phyloP scores from a whole-genome alignment of 106 monocot genomes.

The Iris macrosiphon region DNA sequence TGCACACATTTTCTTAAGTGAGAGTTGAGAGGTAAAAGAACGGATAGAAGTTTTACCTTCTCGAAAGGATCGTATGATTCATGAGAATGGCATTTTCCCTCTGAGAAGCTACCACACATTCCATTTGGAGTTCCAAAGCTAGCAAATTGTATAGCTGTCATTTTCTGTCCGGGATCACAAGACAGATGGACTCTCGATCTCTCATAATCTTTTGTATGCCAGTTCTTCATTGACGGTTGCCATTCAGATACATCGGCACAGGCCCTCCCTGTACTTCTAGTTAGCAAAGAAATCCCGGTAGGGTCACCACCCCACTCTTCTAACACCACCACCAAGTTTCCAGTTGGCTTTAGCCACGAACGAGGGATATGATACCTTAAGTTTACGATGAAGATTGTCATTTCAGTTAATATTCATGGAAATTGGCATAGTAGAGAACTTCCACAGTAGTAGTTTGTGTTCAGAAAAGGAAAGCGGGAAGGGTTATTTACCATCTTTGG shows the following conservation, averaged over 20 bases:
- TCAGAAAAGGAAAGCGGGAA: not conserved
- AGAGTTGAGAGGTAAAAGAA: too few species aligned
- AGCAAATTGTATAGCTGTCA: slow-evolving; percentile 71
- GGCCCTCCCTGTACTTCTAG: slow-evolving; percentile 7
- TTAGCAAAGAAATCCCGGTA: slow-evolving; percentile 1
- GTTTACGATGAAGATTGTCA: not conserved
- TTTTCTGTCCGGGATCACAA: slow-evolving; percentile 62
- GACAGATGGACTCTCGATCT: slow-evolving; percentile 55
- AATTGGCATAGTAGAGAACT: too few species aligned
- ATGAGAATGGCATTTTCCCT: slow-evolving; percentile 81
- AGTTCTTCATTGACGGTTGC: slow-evolving; percentile 70
- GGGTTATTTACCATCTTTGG: slow-evolving; percentile 70
- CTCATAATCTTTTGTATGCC: slow-evolving; percentile 42
- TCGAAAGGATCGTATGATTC: slow-evolving; percentile 77
- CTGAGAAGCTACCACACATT: slow-evolving; percentile 63
- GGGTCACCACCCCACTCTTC: slow-evolving; percentile 21
- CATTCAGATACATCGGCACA: slow-evolving; percentile 81
- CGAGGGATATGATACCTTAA: slow-evolving; percentile 19
- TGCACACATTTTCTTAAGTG: too few species aligned
- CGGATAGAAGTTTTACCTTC: slow-evolving; percentile 43
- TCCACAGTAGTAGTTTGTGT: too few species aligned
- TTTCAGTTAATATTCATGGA: too few species aligned
- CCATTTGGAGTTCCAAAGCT: slow-evolving; percentile 90
- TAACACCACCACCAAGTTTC: slow-evolving; percentile 11
- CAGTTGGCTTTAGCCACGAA: slow-evolving; percentile 6